Percentiles rank a stretch among this genome's conserved stretches.
Conservation (phyloP, 1,139 yeast genomes). For the Suhomyces kunorum region DNA sequence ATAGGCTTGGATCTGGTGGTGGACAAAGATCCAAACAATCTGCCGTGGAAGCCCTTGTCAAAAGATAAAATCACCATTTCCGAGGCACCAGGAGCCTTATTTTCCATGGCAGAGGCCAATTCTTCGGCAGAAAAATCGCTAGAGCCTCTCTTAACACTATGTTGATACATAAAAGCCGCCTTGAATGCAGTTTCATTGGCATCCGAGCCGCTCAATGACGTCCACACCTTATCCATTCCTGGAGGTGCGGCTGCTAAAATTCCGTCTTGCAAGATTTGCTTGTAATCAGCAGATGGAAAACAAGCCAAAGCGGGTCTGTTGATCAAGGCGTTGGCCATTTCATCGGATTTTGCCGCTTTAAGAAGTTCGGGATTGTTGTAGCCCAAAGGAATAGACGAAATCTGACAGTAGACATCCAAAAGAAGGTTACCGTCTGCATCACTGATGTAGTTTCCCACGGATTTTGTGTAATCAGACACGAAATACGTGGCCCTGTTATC, state of each 20-base stretch:
- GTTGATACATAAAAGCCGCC: conserved; percentile 77
- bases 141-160: conserved; percentile 57
- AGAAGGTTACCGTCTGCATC: conserved; percentile 70
- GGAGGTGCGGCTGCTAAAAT: conserved; percentile 69
- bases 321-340: conserved; percentile 66
- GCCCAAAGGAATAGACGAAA: conserved; percentile 73
- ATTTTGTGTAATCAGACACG: conserved; percentile 63
- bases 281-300: conserved; percentile 63
- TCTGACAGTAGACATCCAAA: conserved; percentile 70
- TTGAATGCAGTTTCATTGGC: conserved; percentile 78
- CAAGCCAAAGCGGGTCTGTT: conserved; percentile 78
- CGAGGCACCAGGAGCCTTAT: conserved; percentile 67
- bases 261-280: conserved; percentile 52
- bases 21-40: conserved; percentile 72
- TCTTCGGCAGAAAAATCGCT: conserved; percentile 58
- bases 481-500: conserved; percentile 72
- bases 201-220: conserved; percentile 71
- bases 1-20: conserved; percentile 74
- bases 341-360: conserved; percentile 60
- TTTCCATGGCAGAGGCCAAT: conserved; percentile 61
- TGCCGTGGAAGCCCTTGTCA: conserved; percentile 73
- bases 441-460: conserved; percentile 67
- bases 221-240: conserved; percentile 66
- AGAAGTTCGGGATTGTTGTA: conserved; percentile 73
- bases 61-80: conserved; percentile 68